Evolutionary conservation across 257 asterid genomes (phyloP), one percentile per base, ranked within the genome.

Genomic region (Leonotis leonurus): DNA sequence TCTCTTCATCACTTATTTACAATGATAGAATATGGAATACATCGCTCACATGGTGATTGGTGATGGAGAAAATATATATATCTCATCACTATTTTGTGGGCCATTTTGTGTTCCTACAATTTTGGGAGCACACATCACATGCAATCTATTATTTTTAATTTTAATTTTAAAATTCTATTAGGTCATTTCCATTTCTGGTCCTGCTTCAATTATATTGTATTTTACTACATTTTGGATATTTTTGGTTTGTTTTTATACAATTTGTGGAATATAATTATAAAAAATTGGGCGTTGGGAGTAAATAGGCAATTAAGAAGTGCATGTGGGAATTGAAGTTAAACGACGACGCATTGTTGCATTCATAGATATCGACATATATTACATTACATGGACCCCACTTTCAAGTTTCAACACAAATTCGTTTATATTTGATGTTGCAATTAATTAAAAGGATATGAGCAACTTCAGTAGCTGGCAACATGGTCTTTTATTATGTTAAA

Each of bases 141-240:
- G 76, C 62, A 40, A 41, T 37, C 12, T 62, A 6, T n/a, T n/a
- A n/a, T n/a, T 54, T 51, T n/a, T 3, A 39, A 25, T 48, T 33
- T 32, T n/a, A n/a, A 40, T 55, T n/a, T n/a, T n/a, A n/a, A n/a
- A 16, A 13, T 32, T 8, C 37, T 12, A 56, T 71, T 64, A 80
- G 80, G 49, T 81, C 73, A 64, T 68, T 56, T 56, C 62, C 70
- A 78, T 74, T 69, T 73, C 60, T 67, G 68, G 60, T 56, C 64
- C 50, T 60, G 12, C 56, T 70, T 4, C 14, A 17, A 48, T 30
- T n/a, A n/a, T n/a, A 30, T 30, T 30, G 7, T 30, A 30, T 30
- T n/a, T n/a, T n/a, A 20, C n/a, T 13, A n/a, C n/a, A n/a, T n/a
- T n/a, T n/a, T n/a, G n/a, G n/a, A n/a, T 9, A 4, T n/a, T 71